These are phyloP conservation scores for Brassica napus DNA, from an alignment of 345 rosid species.

Conservation along the genomic window DNA sequence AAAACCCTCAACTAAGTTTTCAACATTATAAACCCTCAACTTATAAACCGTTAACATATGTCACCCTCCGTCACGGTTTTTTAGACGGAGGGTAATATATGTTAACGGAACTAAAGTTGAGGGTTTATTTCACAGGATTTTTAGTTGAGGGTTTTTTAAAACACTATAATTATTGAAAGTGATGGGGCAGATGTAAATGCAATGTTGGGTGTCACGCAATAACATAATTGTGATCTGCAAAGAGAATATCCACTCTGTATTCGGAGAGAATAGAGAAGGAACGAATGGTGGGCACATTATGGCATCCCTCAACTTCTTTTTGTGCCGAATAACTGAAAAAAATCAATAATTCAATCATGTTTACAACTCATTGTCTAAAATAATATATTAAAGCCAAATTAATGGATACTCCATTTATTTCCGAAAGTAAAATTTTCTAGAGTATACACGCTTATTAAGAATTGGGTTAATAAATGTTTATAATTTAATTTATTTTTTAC, in stretches of 20 bases:
- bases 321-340: neutral
- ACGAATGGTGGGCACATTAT: slow-evolving; percentile 23
- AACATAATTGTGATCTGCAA: slow-evolving; percentile 26
- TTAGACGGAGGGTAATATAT: no score
- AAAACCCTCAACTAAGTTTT: no score
- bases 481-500: no score
- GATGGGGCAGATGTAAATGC: slow-evolving; percentile 27
- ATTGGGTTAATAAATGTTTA: no score
- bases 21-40: no score
- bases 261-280: neutral
- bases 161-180: slow-evolving; percentile 11
- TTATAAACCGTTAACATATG: no score
- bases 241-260: slow-evolving; percentile 41
- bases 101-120: no score
- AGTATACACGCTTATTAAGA: no score
- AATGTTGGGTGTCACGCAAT: slow-evolving; percentile 30
- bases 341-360: neutral
- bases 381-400: neutral
- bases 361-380: slow-evolving; percentile 7
- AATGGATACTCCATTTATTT: neutral
- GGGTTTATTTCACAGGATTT: no score
- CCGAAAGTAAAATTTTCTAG: no score
- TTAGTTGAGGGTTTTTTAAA: no score
- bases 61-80: no score
- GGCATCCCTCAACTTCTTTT: slow-evolving; percentile 23